Evolutionary conservation across 2,329 filamentous ascomycete species (phyloP), one percentile per base, ranked within the genome.

Genomic region (Aspergillus luchuensis): DNA sequence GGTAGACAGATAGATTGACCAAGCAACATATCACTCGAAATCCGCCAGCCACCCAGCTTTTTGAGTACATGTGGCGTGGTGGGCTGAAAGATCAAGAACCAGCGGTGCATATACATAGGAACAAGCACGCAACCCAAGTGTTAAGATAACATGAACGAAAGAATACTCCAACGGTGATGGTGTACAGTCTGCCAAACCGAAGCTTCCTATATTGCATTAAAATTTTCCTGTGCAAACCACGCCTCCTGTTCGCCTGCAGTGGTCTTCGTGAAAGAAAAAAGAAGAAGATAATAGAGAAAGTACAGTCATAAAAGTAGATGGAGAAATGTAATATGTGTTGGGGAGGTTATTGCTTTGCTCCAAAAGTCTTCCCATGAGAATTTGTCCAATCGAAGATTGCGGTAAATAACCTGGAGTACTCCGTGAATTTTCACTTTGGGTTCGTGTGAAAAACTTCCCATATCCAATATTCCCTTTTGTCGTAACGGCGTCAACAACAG

Each of bases 241-340:
- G 43, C 55, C 50, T 56, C 56, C 56, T 53, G 48, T 61, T 65
- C 56, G 57, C 58, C 58, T 52, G 51, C 41, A 47, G 53, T 53
- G 41, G n/a, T 19, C 25, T 48, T 17, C 11, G 33, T 13, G 33
- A 36, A 10, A 55, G 39, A 57, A 61, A 57, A 57, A 61, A 57
- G 36, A 56, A 11, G 15, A 59, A 55, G 17, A 56, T 33, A 49
- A 39, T 41, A 55, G 30, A 47, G 48, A 49, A 55, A 45, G 51
- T 48, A 54, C 41, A 58, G 39, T 39, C 41, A 30, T 39, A 52
- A 43, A 23, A 17, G 45, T 36, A 28, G 15, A 38, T 59, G 25
- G 41, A 53, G 28, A 48, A 23, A 30, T 23, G 52, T 50, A 51
- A 30, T 36, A 36, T 36, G 33, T 36, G 33, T 36, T 5, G 25